Base-by-base conservation (phyloP, 371 early-diverging fungal species). In the Chytridiales sp. region DNA sequence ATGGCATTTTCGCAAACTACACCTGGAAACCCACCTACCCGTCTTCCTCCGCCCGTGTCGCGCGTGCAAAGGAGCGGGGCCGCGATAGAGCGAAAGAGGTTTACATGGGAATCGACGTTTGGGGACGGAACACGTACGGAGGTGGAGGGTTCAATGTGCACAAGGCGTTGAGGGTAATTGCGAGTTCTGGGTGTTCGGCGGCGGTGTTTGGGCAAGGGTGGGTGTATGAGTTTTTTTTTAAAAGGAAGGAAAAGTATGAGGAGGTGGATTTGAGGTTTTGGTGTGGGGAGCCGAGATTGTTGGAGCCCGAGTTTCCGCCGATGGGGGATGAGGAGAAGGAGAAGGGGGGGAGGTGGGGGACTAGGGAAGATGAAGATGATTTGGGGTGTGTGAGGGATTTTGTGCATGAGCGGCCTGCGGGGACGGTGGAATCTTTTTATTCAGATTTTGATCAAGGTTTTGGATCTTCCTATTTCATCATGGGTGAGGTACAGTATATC, bases 121-220 rank as follows among this genome's bases (percentile, higher is more conserved):
- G 84, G 83, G 87, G 87, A 1, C 68, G 86, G 43, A 76, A 58
- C 40, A 85, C 81, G 0, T 84, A 72, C 61, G 86, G 84, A 29
- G 86, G 82, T 1, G 86, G 87, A 13, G 77, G 77, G 1, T 84
- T 77, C 44, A 72, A 78, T 19, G 63, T 70, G 0, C 80, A 75
- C 53, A 73, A 59, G 66, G 84, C 80, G 0, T 58, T 83, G 2
- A 60, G 79, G 41, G 63, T 68, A 15, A 81, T 83, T 19, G 65
- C 66, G 4, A 39, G 52, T 11, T 77, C 75, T 0, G 55, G 60
- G 0, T 70, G 81, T 5, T 83, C 82, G 1, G 72, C 75, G 6
- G 85, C 83, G 27, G 27, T 86, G 17, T 86, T 85, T 68, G 87
- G 77, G 0, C 83, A 79, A 17, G 84, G 79, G 8, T 86, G 84